phyloP scores from a whole-genome alignment of 805 yeast genomes.

The Starmerella apicola region DNA sequence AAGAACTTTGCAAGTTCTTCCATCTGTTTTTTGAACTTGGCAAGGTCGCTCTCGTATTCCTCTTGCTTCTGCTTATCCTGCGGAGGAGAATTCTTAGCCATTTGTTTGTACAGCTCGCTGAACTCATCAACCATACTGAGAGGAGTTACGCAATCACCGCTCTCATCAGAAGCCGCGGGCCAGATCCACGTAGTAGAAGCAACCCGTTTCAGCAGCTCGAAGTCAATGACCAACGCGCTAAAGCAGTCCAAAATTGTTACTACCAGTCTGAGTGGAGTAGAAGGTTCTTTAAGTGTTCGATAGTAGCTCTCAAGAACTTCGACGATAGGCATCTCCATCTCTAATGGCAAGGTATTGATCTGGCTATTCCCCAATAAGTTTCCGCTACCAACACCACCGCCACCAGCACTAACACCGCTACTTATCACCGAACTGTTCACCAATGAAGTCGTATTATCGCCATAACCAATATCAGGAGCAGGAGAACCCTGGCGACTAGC shows the following conservation, averaged over 20 bases:
- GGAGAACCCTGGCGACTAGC: neutral
- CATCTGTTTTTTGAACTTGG: neutral
- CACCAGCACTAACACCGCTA: neutral
- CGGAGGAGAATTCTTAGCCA: neutral
- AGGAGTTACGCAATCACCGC: neutral
- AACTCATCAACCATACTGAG: neutral
- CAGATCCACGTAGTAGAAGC: constrained; percentile 3
- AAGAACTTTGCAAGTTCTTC: neutral
- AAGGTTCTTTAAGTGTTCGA: constrained; percentile 2
- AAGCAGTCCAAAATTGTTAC: constrained; percentile 8
- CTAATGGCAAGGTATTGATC: neutral
- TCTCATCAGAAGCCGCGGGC: neutral
- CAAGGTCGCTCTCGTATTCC: neutral
- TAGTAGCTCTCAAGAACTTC: constrained; percentile 11
- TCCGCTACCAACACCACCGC: neutral
- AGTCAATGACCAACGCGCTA: constrained; percentile 2
- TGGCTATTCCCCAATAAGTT: neutral
- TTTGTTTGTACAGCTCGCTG: neutral
- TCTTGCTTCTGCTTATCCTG: neutral
- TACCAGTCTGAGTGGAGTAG: constrained; percentile 9
- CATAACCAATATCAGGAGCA: neutral
- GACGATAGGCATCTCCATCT: constrained; percentile 3
- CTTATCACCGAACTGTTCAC: neutral
- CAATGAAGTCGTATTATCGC: neutral
- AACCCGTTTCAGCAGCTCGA: constrained; percentile 2